phyloP scores from a whole-genome alignment of 2,329 filamentous ascomycete genomes.

The Gaeumannomyces sp. region DNA sequence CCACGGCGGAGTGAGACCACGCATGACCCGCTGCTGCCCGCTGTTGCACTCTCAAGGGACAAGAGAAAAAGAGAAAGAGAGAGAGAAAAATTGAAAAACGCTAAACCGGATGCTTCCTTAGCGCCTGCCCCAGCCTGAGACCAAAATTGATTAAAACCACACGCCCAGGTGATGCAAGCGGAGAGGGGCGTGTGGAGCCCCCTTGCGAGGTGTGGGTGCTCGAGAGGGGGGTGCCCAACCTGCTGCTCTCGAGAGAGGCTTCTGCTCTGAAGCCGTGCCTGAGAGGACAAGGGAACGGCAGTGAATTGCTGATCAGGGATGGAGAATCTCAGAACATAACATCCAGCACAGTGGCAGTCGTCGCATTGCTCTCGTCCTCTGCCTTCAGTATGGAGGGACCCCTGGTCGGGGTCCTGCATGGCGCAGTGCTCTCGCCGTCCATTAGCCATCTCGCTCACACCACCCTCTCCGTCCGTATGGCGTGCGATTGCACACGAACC shows the following conservation, averaged over 20 bases:
- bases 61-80: too few species aligned
- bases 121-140: background rate
- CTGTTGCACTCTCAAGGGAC: background rate
- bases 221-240: background rate
- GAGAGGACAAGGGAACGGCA: background rate
- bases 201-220: background rate
- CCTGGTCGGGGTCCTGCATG: slow-evolving; percentile 1
- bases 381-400: background rate
- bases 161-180: background rate
- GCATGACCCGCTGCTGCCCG: background rate
- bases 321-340: background rate
- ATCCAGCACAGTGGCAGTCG: background rate
- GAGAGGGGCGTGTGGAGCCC: background rate
- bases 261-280: background rate
- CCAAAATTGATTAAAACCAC: background rate
- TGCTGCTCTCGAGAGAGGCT: background rate
- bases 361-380: background rate
- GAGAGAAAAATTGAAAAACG: background rate
- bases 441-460: background rate
- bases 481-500: slow-evolving; percentile 1
- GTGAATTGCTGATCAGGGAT: background rate
- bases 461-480: background rate
- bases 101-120: background rate
- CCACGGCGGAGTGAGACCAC: background rate
- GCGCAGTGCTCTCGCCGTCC: background rate